Conservation (phyloP, 176 grass and related monocot species). For the Oryza rufipogon region DNA sequence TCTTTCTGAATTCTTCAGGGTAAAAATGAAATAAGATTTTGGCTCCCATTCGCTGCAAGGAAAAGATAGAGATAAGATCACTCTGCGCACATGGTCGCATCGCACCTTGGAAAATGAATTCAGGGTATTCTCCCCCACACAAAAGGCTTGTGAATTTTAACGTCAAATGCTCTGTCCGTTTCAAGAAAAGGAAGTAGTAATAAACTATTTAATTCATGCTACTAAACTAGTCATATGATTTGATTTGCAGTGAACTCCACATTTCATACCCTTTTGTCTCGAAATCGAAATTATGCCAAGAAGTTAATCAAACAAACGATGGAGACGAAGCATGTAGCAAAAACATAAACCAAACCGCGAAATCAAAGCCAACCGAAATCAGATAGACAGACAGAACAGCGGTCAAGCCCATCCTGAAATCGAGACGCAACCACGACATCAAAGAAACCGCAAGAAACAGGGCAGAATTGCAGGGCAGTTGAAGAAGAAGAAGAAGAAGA, state of each 20-base stretch:
- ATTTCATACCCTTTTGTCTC: not conserved
- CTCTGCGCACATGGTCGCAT: not conserved
- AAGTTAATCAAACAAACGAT: not conserved
- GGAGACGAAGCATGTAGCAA: not conserved
- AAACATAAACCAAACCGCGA: not conserved
- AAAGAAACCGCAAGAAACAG: not conserved
- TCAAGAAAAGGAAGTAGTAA: not conserved
- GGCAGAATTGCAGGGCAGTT: not conserved
- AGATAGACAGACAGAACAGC: not conserved
- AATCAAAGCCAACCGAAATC: not conserved
- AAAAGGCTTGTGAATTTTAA: not conserved
- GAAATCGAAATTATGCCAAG: not conserved
- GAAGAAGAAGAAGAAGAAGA: too few species aligned
- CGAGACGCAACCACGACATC: not conserved
- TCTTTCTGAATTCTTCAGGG: not conserved
- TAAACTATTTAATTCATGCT: not conserved
- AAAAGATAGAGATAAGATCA: not conserved
- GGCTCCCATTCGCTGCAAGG: not conserved
- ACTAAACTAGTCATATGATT: not conserved
- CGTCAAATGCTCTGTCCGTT: not conserved
- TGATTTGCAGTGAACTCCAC: not conserved
- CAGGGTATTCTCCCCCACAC: not conserved
- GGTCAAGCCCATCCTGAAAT: not conserved
- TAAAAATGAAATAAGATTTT: conserved; percentile 20
- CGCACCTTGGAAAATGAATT: not conserved